These are phyloP conservation scores for Vararia minispora DNA, from an alignment of 768 basidiomycete genomes.

Conservation along the genomic window DNA sequence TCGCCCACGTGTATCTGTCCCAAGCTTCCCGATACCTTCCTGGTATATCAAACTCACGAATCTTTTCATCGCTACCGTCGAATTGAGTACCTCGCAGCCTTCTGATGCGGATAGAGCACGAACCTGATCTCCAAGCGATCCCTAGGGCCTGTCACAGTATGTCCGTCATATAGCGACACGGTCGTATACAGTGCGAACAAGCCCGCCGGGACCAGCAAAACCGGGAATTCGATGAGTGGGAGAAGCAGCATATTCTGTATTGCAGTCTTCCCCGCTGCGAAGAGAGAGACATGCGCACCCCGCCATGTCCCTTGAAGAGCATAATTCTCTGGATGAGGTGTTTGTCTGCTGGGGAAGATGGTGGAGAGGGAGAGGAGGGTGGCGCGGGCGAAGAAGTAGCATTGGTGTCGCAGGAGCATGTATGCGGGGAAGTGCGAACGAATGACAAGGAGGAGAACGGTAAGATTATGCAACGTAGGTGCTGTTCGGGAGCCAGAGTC, in stretches of 20 bases:
- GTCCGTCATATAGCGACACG: conserved; percentile 10
- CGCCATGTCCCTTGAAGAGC: conserved; percentile 10
- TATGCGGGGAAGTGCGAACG: conserved; percentile 12
- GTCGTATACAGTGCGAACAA: conserved; percentile 13
- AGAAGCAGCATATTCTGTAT: conserved; percentile 14
- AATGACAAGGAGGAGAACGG: conserved; percentile 11
- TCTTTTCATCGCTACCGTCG: conserved; percentile 10
- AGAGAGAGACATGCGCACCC: conserved; percentile 13
- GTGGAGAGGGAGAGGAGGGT: conserved; percentile 7
- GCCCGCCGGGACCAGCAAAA: conserved; percentile 11
- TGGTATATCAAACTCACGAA: conserved; percentile 7
- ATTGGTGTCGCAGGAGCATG: conserved; percentile 12
- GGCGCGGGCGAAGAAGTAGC: conserved; percentile 14
- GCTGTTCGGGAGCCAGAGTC: not conserved
- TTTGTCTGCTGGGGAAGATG: conserved; percentile 6
- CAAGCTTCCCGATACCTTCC: conserved; percentile 8
- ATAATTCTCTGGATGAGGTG: not conserved
- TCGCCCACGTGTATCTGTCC: too few species aligned
- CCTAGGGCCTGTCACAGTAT: conserved; percentile 4
- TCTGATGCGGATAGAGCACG: not conserved
- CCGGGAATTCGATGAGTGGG: conserved; percentile 9
- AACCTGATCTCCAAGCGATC: conserved; percentile 11
- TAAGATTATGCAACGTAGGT: conserved; percentile 11
- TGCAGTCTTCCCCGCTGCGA: conserved; percentile 8
- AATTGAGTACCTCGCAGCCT: not conserved